These are phyloP conservation scores for Euphorbia tirucalli DNA, from an alignment of 345 rosid genomes.

Conservation along the genomic window DNA sequence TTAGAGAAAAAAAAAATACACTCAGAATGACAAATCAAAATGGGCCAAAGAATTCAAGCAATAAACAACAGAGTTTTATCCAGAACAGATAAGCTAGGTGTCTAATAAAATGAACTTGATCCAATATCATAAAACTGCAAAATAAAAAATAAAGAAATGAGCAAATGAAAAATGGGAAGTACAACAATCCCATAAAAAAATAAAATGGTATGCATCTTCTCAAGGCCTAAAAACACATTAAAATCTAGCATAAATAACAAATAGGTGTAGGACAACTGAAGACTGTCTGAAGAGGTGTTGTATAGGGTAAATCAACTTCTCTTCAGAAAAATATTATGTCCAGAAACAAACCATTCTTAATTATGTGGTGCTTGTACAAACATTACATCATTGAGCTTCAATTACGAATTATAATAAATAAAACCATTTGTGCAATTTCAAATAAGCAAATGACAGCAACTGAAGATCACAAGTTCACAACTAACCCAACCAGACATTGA, in stretches of 20 bases:
- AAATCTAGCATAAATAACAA: background rate
- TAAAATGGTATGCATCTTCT: background rate
- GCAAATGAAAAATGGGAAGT: background rate
- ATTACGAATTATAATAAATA: background rate
- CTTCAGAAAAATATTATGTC: too few relatives aligned
- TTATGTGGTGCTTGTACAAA: background rate
- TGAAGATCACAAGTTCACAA: background rate
- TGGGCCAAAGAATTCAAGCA: background rate
- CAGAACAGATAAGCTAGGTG: background rate
- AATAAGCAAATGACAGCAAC: background rate
- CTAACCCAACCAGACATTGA: background rate
- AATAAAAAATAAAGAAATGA: too few relatives aligned
- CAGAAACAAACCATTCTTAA: too few relatives aligned
- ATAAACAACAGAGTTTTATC: background rate
- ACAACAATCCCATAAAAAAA: background rate
- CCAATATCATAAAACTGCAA: background rate
- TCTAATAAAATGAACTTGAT: background rate
- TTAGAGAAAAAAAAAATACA: background rate
- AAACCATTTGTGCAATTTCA: background rate
- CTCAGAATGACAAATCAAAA: background rate
- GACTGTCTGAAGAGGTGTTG: too few relatives aligned
- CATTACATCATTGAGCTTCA: background rate
- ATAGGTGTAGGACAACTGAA: background rate
- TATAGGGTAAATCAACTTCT: too few relatives aligned
- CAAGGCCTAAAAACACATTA: background rate